Evolutionary conservation across 2,329 filamentous ascomycete genomes (phyloP), one percentile per base, ranked within the genome.

Genomic region (Penicillium sp.): DNA sequence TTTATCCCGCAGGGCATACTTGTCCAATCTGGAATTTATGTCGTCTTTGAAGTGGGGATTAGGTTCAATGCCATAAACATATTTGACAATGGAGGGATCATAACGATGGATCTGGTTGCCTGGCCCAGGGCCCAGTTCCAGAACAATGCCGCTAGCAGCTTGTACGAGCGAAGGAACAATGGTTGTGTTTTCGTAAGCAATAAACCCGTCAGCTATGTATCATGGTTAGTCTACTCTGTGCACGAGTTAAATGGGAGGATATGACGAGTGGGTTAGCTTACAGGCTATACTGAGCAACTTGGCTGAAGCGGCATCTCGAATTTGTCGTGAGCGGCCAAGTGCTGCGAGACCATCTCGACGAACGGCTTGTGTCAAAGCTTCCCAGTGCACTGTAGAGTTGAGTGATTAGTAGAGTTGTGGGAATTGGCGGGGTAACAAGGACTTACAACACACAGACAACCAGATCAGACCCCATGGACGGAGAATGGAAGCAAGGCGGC

Each of bases 111-210:
- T 71, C 60, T 80, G 78, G 59, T 77, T 80, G 31, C 78, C 79
- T 43, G 72, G 60, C 3, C 77, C 78, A 4, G 78, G 77, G 21
- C 78, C 79, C 1, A 80, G 69, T 58, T 81, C 79, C 35, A 81
- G 73, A 46, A 80, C 67, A 7, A 68, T 59, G 33, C 79, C 78
- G 7, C 29, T 27, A 21, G 72, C 71, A 35, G 69, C 52, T 12
- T 49, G 71, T 29, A 66, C 72, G 59, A 64, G 69, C 1, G 57
- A 69, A 25, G 74, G 71, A 25, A 75, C 67, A 53, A 57, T 50
- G 17, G 72, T 75, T 7, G 71, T 74, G 40, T 71, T 54, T 66
- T 77, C 74, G 47, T 62, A 73, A 8, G 71, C 65, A 58, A 72
- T 69, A 50, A 73, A 74, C 25, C 50, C 55, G 43, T 13, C 46